Percentiles rank a stretch among this genome's conserved stretches.
Conservation (phyloP, 2,329 filamentous ascomycete species). For the Penicillium sp. region DNA sequence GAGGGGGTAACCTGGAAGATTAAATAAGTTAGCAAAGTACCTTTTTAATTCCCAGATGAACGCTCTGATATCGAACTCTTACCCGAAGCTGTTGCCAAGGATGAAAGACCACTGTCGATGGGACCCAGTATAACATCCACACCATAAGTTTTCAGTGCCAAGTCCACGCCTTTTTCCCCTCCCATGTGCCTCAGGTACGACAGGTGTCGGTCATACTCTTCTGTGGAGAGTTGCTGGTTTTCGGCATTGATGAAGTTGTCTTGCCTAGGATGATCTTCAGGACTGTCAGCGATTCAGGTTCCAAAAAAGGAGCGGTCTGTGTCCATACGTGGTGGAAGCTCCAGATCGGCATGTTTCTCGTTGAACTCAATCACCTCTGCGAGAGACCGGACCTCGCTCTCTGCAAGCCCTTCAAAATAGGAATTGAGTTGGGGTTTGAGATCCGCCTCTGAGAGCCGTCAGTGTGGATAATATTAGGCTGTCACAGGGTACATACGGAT, state of each 20-base stretch:
- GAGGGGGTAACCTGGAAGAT: constrained; percentile 9
- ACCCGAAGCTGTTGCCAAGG: constrained; percentile 13
- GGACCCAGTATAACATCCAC: constrained; percentile 14
- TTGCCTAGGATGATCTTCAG: constrained; percentile 10
- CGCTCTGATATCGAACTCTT: not conserved
- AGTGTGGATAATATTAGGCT: not conserved
- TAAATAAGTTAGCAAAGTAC: not conserved
- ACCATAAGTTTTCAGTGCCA: constrained; percentile 1
- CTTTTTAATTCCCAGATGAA: not conserved
- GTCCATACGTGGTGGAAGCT: constrained; percentile 10
- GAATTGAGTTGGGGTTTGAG: constrained; percentile 6
- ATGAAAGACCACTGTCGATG: constrained; percentile 6
- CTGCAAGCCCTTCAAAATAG: constrained; percentile 11
- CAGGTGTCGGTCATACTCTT: constrained; percentile 9
- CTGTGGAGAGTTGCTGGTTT: constrained; percentile 1
- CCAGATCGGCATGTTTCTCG: constrained; percentile 9
- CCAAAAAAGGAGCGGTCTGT: not conserved
- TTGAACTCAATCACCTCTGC: constrained; percentile 15
- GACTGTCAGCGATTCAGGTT: not conserved
- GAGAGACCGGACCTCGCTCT: constrained; percentile 9
- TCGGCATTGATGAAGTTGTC: constrained; percentile 4
- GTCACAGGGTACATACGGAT: constrained; percentile 1
- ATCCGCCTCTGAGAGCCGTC: constrained; percentile 4
- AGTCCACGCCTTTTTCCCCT: constrained; percentile 7
- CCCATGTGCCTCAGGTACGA: constrained; percentile 8